A percentile compares a stretch with the other conserved stretches of the same genome.
Evolutionary conservation across 2,329 filamentous ascomycete genomes (phyloP).

Genomic region (Lachnellula subtilissima): DNA sequence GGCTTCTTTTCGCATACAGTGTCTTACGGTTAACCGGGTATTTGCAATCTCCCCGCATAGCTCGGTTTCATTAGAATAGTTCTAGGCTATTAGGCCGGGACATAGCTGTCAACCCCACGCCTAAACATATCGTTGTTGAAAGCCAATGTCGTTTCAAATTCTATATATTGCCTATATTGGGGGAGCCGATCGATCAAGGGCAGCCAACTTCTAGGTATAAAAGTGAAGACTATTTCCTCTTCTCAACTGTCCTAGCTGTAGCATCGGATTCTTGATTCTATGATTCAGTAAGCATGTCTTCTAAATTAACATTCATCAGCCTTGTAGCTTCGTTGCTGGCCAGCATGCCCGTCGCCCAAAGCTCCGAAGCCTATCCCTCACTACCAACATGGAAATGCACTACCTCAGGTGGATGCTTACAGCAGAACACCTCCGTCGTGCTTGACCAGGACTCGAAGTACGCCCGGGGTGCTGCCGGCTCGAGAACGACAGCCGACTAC

Average conservation of each 20-base stretch:
- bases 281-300: slow-evolving; percentile 3
- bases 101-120: slow-evolving; percentile 5
- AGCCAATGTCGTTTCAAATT: not conserved
- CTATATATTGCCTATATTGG: slow-evolving; percentile 5
- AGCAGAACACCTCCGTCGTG: slow-evolving; percentile 45
- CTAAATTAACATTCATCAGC: slow-evolving; percentile 4
- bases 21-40: not conserved
- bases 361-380: slow-evolving; percentile 44
- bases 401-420: slow-evolving; percentile 42
- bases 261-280: not conserved
- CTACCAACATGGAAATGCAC: slow-evolving; percentile 50
- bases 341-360: not conserved
- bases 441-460: slow-evolving; percentile 39
- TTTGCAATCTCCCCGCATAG: not conserved
- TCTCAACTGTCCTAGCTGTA: not conserved
- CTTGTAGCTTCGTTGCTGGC: slow-evolving; percentile 6
- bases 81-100: not conserved
- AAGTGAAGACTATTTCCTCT: not conserved
- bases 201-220: not conserved
- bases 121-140: slow-evolving; percentile 9
- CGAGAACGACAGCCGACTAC: slow-evolving; percentile 42
- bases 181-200: not conserved
- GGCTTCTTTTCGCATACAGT: too few species aligned
- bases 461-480: slow-evolving; percentile 28
- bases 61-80: not conserved